Conservation (phyloP, 495 filamentous ascomycete genomes). For the Neurospora sp. region DNA sequence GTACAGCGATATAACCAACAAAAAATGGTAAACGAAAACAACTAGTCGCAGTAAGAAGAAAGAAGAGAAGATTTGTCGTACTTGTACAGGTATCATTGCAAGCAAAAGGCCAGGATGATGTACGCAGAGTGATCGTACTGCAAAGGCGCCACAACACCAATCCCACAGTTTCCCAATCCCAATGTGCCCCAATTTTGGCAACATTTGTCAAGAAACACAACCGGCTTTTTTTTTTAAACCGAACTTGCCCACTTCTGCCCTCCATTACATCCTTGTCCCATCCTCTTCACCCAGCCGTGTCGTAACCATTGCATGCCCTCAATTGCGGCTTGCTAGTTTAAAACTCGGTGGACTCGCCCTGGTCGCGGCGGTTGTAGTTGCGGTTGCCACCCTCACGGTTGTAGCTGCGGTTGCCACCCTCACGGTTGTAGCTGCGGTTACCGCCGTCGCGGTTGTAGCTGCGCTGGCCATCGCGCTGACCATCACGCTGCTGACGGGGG, state of each 20-base stretch:
- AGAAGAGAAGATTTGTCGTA: neutral
- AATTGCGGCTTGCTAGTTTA: neutral
- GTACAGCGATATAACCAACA: neutral
- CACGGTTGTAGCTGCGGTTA: neutral
- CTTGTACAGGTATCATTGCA: neutral
- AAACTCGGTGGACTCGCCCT: neutral
- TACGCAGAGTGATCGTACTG: neutral
- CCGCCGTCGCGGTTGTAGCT: neutral
- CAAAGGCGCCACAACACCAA: neutral
- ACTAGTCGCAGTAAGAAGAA: neutral
- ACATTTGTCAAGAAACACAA: neutral
- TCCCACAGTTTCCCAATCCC: neutral
- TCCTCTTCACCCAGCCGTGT: neutral
- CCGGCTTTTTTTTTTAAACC: neutral
- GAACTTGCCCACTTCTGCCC: neutral
- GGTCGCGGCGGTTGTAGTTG: neutral
- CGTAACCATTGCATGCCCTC: neutral
- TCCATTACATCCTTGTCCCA: neutral
- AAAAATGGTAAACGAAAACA: neutral
- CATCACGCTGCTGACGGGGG: neutral
- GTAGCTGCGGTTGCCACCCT: neutral
- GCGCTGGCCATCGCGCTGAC: neutral
- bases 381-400: neutral
- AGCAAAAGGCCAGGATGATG: neutral
- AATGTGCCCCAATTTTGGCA: neutral